Evolutionary conservation across 805 yeast genomes (phyloP).

Genomic region (Nakazawaea ishiwadae): DNA sequence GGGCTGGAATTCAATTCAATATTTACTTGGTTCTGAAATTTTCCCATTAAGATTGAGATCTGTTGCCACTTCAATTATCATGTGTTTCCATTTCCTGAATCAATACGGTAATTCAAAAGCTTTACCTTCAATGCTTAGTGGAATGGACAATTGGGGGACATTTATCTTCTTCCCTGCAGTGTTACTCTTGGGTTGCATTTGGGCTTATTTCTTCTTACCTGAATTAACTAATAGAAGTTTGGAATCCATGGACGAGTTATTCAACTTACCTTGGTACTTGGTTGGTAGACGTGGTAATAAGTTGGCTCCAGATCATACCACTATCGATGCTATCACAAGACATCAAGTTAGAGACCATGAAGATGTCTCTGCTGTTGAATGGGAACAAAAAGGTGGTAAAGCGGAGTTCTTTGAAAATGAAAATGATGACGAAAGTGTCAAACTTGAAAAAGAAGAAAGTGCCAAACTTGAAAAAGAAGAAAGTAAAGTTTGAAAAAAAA

Average conservation of each 20-base stretch:
- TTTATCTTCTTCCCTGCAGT: slow-evolving; percentile 47
- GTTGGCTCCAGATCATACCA: slow-evolving; percentile 48
- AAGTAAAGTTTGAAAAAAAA: background rate
- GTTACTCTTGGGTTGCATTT: slow-evolving; percentile 33
- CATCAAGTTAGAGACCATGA: slow-evolving; percentile 1
- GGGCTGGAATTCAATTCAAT: slow-evolving; percentile 47
- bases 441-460: slow-evolving; percentile 3
- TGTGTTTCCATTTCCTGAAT: slow-evolving; percentile 53
- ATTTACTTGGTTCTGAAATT: slow-evolving; percentile 49
- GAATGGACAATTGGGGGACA: slow-evolving; percentile 43
- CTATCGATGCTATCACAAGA: slow-evolving; percentile 8
- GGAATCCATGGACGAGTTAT: slow-evolving; percentile 48
- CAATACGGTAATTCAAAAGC: slow-evolving; percentile 44
- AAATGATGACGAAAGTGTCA: background rate
- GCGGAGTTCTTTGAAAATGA: slow-evolving; percentile 9
- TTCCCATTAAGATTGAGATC: slow-evolving; percentile 37
- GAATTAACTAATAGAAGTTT: slow-evolving; percentile 45
- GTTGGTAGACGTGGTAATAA: slow-evolving; percentile 51
- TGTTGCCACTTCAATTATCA: slow-evolving; percentile 31
- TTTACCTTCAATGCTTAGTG: slow-evolving; percentile 44
- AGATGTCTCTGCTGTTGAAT: slow-evolving; percentile 5
- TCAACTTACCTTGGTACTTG: slow-evolving; percentile 52
- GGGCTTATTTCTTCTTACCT: slow-evolving; percentile 46
- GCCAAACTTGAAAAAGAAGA: slow-evolving; percentile 1
- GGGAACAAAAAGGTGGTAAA: slow-evolving; percentile 14